Evolutionary conservation across 2,329 filamentous ascomycete genomes (phyloP), one percentile per base, ranked within the genome.

Genomic region (Trichothecium sympodiale): DNA sequence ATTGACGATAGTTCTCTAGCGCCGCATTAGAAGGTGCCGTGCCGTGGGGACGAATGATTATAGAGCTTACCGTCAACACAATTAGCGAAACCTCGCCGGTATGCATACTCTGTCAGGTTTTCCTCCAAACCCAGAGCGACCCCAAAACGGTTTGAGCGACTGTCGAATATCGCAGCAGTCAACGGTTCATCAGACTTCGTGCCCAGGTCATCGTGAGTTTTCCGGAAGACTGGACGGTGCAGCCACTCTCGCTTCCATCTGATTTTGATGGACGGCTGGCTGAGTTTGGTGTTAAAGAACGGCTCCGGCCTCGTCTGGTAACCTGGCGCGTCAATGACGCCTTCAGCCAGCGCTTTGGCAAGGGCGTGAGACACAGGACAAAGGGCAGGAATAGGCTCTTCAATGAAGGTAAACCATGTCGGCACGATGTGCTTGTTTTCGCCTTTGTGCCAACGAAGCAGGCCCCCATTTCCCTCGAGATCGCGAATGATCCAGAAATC

Each of bases 401-500:
- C 31, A 14, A 18, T 18, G 17, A 33, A 33, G 17, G 16, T 9
- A 18, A 8, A 33, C 10, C 16, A 17, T 8, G 31, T 33, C 31
- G 31, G 31, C 10, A 10, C 12, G 8, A 17, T 10, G 15, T 33
- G 10, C 9, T 18, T 33, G 8, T 33, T 18, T 6, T 33, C 8
- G 10, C 9, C 16, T 18, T 33, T 33, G 16, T 33, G 31, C 8
- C 8, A 33, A 8, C 31, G 31, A 8, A 33, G 31, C 9, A 33
- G 34, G 27, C 25, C 26, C 7, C 34, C 17, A 29, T 29, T 20
- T 7, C 26, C 14, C 14, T 17, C 13, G 34, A 17, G 34, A 29
- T 35, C 34, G 14, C 26, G 34, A 13, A 35, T 16, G 16, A 35
- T 35, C 34, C 34, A 35, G 25, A 35, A 20, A 29, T 30, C 26